Percentiles rank a stretch among this genome's conserved stretches.
phyloP scores from a whole-genome alignment of 768 basidiomycete genomes.

The Mycena polygramma region DNA sequence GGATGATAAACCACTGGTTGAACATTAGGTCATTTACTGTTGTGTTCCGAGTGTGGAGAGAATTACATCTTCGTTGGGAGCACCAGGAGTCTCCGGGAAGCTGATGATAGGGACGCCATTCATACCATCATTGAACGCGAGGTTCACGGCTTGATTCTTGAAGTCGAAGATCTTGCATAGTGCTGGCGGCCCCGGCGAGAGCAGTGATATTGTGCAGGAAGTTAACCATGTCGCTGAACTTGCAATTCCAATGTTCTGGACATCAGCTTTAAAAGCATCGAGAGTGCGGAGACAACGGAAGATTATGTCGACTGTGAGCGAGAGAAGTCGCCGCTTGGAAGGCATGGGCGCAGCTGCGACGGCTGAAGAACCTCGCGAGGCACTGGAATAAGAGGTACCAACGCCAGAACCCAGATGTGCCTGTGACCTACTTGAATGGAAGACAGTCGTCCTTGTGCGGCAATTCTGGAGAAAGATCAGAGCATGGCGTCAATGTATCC shows the following conservation, averaged over 20 bases:
- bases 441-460: no score
- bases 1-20: neutral
- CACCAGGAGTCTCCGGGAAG: neutral
- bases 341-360: no score
- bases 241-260: neutral
- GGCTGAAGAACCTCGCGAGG: no score
- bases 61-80: neutral
- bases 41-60: neutral
- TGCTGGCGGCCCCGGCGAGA: neutral
- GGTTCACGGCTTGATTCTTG: neutral
- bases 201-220: neutral
- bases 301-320: neutral
- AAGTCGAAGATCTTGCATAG: neutral
- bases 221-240: neutral
- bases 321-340: neutral
- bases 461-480: no score
- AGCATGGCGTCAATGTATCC: no score
- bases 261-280: neutral
- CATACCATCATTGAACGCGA: neutral
- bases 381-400: neutral
- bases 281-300: neutral
- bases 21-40: neutral
- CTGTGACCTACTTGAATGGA: no score
- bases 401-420: neutral
- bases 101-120: neutral